Conservation (phyloP, 805 yeast species). For the Maudiozyma bulderi region DNA sequence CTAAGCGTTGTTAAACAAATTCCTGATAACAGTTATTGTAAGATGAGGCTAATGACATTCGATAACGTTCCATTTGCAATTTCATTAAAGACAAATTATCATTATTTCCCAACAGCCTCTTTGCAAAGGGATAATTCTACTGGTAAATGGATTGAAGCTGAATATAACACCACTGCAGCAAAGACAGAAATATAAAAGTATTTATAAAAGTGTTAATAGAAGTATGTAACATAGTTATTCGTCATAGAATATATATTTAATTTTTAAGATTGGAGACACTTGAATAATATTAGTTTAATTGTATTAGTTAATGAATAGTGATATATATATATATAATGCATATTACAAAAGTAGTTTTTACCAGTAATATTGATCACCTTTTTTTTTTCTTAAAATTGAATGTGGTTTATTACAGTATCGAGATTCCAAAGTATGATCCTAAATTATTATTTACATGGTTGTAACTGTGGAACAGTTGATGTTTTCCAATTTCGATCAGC, state of each 20-base stretch:
- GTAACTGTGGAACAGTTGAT: no score
- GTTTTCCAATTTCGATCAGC: slow-evolving; percentile 6
- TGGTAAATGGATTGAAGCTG: slow-evolving; percentile 47
- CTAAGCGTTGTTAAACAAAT: slow-evolving; percentile 55
- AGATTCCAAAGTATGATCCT: neutral
- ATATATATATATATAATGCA: no score
- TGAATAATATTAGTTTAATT: no score
- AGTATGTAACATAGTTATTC: neutral
- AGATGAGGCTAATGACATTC: slow-evolving; percentile 70
- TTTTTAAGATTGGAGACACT: neutral
- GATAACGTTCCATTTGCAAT: slow-evolving; percentile 83
- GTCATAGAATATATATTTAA: neutral
- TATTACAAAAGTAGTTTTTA: no score
- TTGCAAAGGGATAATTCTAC: slow-evolving; percentile 38
- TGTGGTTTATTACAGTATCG: no score
- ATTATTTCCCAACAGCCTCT: slow-evolving; percentile 72
- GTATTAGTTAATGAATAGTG: no score
- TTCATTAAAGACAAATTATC: slow-evolving; percentile 78
- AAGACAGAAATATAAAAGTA: slow-evolving; percentile 6
- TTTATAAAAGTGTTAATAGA: neutral
- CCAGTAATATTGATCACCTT: no score
- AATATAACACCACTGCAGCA: slow-evolving; percentile 33
- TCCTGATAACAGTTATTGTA: slow-evolving; percentile 73
- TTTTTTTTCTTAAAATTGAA: no score
- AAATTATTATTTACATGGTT: neutral